A percentile compares a stretch with the other conserved stretches of the same genome.
phyloP scores from a whole-genome alignment of 108 stramenopile species.

The Skeletonema tropicum region DNA sequence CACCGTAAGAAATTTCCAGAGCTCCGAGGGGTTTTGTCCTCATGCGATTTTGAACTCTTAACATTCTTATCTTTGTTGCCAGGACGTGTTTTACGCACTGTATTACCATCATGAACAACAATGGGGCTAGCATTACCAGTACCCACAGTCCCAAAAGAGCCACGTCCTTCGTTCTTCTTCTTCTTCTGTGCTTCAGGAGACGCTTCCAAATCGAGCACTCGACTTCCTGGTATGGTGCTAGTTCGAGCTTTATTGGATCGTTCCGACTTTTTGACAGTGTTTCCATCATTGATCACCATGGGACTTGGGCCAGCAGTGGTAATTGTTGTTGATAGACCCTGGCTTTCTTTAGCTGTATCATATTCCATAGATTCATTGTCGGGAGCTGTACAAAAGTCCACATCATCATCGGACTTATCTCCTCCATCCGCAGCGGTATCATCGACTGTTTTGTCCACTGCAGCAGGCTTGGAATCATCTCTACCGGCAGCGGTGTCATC shows the following conservation, averaged over 20 bases:
- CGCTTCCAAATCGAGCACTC: conserved; percentile 1
- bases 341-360: conserved; percentile 26
- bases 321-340: background rate
- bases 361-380: conserved; percentile 18
- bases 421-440: background rate
- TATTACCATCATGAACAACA: conserved; percentile 40
- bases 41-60: conserved; percentile 4
- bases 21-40: conserved; percentile 30
- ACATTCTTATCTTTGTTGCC: conserved; percentile 3
- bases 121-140: conserved; percentile 18
- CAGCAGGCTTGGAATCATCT: background rate
- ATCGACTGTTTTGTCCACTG: conserved; percentile 2
- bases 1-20: conserved; percentile 10
- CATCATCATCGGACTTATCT: conserved; percentile 11
- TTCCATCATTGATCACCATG: conserved; percentile 29
- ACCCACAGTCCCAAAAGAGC: conserved; percentile 19
- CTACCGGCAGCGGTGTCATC: background rate
- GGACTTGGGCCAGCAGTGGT: conserved; percentile 9
- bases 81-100: conserved; percentile 14
- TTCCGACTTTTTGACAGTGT: conserved; percentile 31
- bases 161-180: background rate
- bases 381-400: conserved; percentile 23
- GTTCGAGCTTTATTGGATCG: background rate
- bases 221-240: background rate
- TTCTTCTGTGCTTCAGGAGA: background rate